These are phyloP conservation scores for Carex scoparia DNA, from an alignment of 176 grass and related monocot species.

Conservation along the genomic window DNA sequence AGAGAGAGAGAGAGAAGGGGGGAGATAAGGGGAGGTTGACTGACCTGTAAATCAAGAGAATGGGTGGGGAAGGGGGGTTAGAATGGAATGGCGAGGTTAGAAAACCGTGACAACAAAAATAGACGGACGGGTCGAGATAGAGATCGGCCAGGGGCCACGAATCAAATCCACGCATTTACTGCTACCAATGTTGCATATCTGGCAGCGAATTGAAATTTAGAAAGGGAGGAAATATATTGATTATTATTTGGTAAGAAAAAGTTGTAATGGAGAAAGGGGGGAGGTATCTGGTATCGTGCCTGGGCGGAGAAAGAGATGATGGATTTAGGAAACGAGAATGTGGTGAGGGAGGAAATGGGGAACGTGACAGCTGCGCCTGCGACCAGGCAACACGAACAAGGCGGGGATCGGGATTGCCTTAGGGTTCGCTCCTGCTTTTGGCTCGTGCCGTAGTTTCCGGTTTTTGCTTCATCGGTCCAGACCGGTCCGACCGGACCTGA, in stretches of 20 bases:
- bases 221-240: background rate
- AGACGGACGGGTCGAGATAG: background rate
- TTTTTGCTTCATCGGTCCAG: background rate
- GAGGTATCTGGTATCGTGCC: background rate
- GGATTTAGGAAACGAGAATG: constrained; percentile 12
- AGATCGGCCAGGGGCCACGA: constrained; percentile 1
- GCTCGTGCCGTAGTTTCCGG: constrained; percentile 1
- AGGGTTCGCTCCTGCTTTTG: constrained; percentile 9
- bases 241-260: background rate
- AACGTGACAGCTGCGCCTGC: constrained; percentile 15
- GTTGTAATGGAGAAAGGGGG: background rate
- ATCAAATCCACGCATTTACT: background rate
- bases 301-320: background rate
- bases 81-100: constrained; percentile 14
- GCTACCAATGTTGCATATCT: background rate
- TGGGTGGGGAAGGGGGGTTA: background rate
- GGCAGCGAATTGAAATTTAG: background rate
- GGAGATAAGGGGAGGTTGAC: background rate
- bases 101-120: constrained; percentile 9
- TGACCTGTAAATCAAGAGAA: constrained; percentile 11
- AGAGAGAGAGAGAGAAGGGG: background rate
- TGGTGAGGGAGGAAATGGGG: background rate
- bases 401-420: background rate
- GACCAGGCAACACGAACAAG: constrained; percentile 9
- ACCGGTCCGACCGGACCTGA: background rate